phyloP scores from a whole-genome alignment of 768 basidiomycete genomes.

The Lepiota subincarnata region DNA sequence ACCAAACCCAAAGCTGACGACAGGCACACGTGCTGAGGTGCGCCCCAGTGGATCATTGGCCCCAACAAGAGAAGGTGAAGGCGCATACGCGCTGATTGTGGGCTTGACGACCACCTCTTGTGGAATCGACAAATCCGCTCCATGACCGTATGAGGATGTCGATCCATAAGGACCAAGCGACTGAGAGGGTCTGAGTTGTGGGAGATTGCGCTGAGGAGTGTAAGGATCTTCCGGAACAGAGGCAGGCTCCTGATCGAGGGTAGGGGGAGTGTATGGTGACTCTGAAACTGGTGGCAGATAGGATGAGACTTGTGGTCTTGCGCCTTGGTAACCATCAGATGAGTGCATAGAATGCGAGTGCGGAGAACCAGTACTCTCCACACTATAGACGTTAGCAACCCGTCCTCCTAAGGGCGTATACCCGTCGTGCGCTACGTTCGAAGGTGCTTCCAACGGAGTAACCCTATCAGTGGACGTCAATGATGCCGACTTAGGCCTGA shows the following conservation, averaged over 20 bases:
- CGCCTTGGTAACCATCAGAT: slow-evolving; percentile 21
- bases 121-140: not conserved
- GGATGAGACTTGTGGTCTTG: slow-evolving; percentile 9
- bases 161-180: not conserved
- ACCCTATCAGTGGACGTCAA: not conserved
- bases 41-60: slow-evolving; percentile 80
- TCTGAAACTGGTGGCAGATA: slow-evolving; percentile 9
- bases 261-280: not conserved
- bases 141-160: not conserved
- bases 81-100: slow-evolving; percentile 63
- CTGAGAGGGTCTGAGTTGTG: not conserved
- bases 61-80: slow-evolving; percentile 79
- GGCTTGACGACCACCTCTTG: slow-evolving; percentile 34
- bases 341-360: slow-evolving; percentile 18
- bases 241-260: not conserved
- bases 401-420: slow-evolving; percentile 28
- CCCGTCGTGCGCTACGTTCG: slow-evolving; percentile 23
- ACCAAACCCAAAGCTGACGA: slow-evolving; percentile 92
- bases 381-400: slow-evolving; percentile 18
- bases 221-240: not conserved
- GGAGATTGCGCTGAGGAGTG: not conserved
- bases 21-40: slow-evolving; percentile 66
- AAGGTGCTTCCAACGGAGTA: not conserved
- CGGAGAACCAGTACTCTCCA: slow-evolving; percentile 31
- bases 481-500: not conserved